Evolutionary conservation across 2,329 filamentous ascomycete genomes (phyloP).

Genomic region (Arthrobotrys musiformis): DNA sequence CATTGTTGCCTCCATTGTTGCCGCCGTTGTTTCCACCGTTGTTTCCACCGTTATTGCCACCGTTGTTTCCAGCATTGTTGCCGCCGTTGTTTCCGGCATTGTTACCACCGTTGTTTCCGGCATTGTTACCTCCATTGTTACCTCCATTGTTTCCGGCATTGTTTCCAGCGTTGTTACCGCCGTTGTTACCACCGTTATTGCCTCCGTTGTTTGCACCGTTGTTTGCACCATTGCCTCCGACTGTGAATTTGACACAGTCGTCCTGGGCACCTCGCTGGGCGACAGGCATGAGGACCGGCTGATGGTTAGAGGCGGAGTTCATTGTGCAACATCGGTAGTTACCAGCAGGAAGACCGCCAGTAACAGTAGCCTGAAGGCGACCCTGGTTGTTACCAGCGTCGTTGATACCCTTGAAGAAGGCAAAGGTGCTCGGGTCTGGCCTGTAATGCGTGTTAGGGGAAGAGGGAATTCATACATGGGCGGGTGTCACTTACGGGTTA

Average conservation of each 20-base stretch:
- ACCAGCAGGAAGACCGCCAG: constrained; percentile 66
- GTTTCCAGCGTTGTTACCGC: constrained; percentile 16
- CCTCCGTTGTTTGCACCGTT: constrained; percentile 5
- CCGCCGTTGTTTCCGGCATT: constrained; percentile 16
- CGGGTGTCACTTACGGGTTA: constrained; percentile 60
- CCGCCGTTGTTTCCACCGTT: constrained; percentile 19
- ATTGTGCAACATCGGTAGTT: constrained; percentile 68
- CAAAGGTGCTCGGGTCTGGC: constrained; percentile 64
- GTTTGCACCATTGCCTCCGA: constrained; percentile 58
- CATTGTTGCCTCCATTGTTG: constrained; percentile 1
- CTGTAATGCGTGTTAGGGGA: constrained; percentile 23
- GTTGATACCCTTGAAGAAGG: constrained; percentile 71
- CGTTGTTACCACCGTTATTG: constrained; percentile 28
- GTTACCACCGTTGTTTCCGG: constrained; percentile 12
- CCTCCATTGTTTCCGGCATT: neutral
- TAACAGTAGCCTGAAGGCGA: constrained; percentile 64
- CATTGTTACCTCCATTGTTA: constrained; percentile 12
- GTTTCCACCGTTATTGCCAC: constrained; percentile 12
- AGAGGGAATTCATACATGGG: too few relatives aligned
- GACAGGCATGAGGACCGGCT: constrained; percentile 70
- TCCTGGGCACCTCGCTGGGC: constrained; percentile 69
- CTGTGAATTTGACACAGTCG: constrained; percentile 67
- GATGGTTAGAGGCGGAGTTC: constrained; percentile 67
- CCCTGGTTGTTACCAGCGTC: constrained; percentile 66
- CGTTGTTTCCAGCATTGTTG: constrained; percentile 20